Base-by-base conservation (phyloP, 176 grass and related monocot genomes). In the Saccharum spontaneum region DNA sequence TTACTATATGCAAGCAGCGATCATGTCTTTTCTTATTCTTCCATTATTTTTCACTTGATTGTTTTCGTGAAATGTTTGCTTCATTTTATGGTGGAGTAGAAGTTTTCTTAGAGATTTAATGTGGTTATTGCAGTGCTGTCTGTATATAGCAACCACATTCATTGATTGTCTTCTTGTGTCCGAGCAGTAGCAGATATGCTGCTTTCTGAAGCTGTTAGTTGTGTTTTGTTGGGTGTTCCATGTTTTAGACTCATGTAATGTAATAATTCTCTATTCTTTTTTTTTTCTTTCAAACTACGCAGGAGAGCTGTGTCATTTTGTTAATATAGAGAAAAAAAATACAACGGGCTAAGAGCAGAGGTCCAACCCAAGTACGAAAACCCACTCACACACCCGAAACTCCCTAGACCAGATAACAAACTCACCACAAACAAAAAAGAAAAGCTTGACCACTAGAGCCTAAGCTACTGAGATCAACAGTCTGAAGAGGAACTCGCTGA, bases 151-250 rank as follows among this genome's bases (percentile, higher is more conserved):
- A 86, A 31, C 23, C 73, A 73, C 69, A 72, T 26, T 74, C 22
- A 62, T 83, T 7, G 39, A 37, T 34, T 66, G 43, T 61, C 12
- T 49, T 74, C 22, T 43, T 85, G 17, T 63, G 33, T 85, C 28
- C 41, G 49, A 65, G 34, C 73, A 78, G 49, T n/a, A 52, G 23
- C 73, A 77, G 38, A 31, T 65, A 34, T 78, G 34, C 75, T 84
- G 43, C 10, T 78, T 86, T 62, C 11, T 37, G 23, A 49, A 33
- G 52, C 44, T 86, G 1, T 26, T 78, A 1, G 10, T 52, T 72
- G 10, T 67, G 55, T 33, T 79, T 6, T 8, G 36, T 87, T 71
- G 67, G 39, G 67, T 63, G 11, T 76, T 89, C 24, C 46, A 75
- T 0, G 10, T 61, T 60, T 60, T 23, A 60, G 22, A 60, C 22